These are phyloP conservation scores for Claviceps spartinae DNA, from an alignment of 2,329 filamentous ascomycete genomes.

Conservation along the genomic window DNA sequence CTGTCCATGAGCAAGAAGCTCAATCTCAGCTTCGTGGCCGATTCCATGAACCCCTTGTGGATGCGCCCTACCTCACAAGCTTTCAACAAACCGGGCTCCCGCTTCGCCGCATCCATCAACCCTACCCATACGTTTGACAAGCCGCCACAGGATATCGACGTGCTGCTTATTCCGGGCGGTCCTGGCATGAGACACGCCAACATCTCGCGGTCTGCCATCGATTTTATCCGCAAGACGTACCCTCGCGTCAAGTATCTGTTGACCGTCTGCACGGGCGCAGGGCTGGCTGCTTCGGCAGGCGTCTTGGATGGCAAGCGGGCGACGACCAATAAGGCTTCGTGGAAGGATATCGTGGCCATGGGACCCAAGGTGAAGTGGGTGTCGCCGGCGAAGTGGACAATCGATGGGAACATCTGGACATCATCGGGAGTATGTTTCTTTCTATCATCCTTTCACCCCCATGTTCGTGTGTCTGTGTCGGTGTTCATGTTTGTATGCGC, in stretches of 20 bases:
- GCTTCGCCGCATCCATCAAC: conserved; percentile 20
- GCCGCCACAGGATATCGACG: conserved; percentile 32
- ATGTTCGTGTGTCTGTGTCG: conserved; percentile 8
- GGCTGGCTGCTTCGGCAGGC: conserved; percentile 41
- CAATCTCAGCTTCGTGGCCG: conserved; percentile 25
- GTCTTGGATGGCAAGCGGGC: conserved; percentile 45
- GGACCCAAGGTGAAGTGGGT: conserved; percentile 44
- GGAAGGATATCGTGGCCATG: conserved; percentile 28
- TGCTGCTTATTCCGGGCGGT: conserved; percentile 52
- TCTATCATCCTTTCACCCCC: background rate
- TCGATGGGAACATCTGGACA: conserved; percentile 52
- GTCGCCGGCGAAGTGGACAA: conserved; percentile 46
- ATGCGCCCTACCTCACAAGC: conserved; percentile 15
- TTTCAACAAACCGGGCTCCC: conserved; percentile 10
- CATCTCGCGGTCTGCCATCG: conserved; percentile 21
- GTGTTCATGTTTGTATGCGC: background rate
- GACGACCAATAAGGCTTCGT: conserved; percentile 52
- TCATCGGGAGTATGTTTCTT: conserved; percentile 35
- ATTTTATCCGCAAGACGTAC: conserved; percentile 27
- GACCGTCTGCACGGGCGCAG: conserved; percentile 52
- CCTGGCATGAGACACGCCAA: conserved; percentile 25
- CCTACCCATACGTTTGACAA: conserved; percentile 37
- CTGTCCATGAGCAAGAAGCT: conserved; percentile 20
- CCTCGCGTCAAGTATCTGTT: conserved; percentile 41
- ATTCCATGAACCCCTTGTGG: conserved; percentile 24